Evolutionary conservation across 2,329 filamentous ascomycete species (phyloP).

Genomic region (Colletotrichum navitas): DNA sequence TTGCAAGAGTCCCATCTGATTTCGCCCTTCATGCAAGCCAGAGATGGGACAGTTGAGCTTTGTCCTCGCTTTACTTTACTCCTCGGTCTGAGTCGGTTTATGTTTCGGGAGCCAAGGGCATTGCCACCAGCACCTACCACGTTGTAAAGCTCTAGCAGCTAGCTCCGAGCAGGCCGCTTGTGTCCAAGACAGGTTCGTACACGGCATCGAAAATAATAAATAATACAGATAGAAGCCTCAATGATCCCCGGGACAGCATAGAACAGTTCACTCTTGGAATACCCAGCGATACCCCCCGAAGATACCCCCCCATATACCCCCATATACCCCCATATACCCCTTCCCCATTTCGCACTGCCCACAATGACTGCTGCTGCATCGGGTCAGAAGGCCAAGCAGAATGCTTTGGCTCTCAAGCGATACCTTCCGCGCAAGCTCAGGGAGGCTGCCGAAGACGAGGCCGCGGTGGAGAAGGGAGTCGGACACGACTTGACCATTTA

Average conservation of each 20-base stretch:
- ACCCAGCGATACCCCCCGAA: slow-evolving; percentile 37
- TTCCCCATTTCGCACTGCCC: slow-evolving; percentile 5
- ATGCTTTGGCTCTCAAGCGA: slow-evolving; percentile 38
- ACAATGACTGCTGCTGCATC: slow-evolving; percentile 37
- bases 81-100: slow-evolving; percentile 33
- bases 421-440: slow-evolving; percentile 40
- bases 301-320: slow-evolving; percentile 33
- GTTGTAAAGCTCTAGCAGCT: slow-evolving; percentile 42
- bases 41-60: slow-evolving; percentile 40
- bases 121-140: slow-evolving; percentile 41
- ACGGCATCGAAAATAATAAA: slow-evolving; percentile 37
- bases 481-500: slow-evolving; percentile 43
- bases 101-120: slow-evolving; percentile 40
- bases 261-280: slow-evolving; percentile 37
- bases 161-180: slow-evolving; percentile 28
- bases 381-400: slow-evolving; percentile 41
- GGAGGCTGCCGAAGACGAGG: slow-evolving; percentile 41
- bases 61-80: slow-evolving; percentile 39
- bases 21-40: slow-evolving; percentile 34
- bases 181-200: slow-evolving; percentile 9
- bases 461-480: slow-evolving; percentile 40
- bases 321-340: slow-evolving; percentile 15
- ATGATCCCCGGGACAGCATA: slow-evolving; percentile 25
- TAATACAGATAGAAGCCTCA: slow-evolving; percentile 34
- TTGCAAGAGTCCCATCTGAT: slow-evolving; percentile 38